Percentiles rank a stretch among this genome's conserved stretches.
Evolutionary conservation across 257 asterid genomes (phyloP).

Genomic region (Catharanthus roseus): DNA sequence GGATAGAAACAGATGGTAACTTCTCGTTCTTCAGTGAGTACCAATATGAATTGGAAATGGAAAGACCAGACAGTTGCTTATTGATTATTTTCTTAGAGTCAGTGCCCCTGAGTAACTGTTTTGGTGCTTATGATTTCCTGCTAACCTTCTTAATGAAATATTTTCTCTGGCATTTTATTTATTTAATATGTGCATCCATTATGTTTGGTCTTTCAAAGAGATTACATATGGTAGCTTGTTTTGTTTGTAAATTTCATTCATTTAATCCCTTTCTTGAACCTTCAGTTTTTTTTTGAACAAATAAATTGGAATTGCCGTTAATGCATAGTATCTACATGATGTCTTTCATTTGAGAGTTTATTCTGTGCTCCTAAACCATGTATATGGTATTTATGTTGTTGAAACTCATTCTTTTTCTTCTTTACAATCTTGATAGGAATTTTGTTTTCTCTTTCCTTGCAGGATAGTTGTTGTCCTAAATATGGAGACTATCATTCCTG

Average conservation of each 20-base stretch:
- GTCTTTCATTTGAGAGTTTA: neutral
- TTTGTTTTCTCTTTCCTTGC: slow-evolving; percentile 33
- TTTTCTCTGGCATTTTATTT: slow-evolving; percentile 6
- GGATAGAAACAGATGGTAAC: neutral
- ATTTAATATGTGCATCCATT: neutral
- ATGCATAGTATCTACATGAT: neutral
- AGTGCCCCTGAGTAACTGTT: neutral
- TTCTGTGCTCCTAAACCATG: neutral
- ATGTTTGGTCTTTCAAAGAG: neutral
- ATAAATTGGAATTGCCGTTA: neutral
- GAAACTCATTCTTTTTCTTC: neutral
- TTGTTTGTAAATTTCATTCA: neutral
- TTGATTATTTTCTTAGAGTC: neutral
- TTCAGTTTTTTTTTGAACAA: neutral
- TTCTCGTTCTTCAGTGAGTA: neutral
- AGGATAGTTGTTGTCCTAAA: slow-evolving; percentile 82
- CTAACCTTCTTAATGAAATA: neutral
- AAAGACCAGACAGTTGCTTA: neutral
- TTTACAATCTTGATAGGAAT: slow-evolving; percentile 3
- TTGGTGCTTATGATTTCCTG: neutral
- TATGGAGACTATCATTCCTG: slow-evolving; percentile 82
- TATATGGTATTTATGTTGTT: neutral
- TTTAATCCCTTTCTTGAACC: neutral
- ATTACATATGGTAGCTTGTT: neutral
- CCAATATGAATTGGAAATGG: neutral